Evolutionary conservation across 345 rosid species (phyloP).

Genomic region (Camelina hispida): DNA sequence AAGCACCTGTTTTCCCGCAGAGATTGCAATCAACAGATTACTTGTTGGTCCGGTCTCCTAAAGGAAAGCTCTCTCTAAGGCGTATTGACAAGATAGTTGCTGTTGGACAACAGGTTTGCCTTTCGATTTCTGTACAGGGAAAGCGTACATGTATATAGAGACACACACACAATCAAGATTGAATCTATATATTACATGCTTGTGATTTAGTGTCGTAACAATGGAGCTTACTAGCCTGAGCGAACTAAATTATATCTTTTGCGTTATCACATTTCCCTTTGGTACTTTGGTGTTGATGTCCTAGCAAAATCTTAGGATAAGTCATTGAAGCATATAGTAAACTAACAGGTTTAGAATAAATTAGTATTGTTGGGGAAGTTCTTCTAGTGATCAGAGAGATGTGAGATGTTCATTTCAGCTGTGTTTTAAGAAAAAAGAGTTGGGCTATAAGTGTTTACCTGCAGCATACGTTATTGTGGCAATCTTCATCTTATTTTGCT

Average conservation of each 20-base stretch:
- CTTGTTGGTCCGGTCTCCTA: conserved; percentile 88
- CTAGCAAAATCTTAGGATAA: conserved; percentile 29
- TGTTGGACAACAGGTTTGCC: conserved; percentile 94
- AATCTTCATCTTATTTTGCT: conserved; percentile 28
- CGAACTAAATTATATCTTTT: conserved; percentile 6
- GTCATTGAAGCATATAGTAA: conserved; percentile 25
- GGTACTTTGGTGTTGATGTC: not conserved
- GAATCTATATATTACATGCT: conserved; percentile 13
- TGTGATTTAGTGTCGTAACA: conserved; percentile 22
- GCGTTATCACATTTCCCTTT: conserved; percentile 19
- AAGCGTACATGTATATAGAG: conserved; percentile 6
- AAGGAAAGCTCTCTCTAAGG: conserved; percentile 92
- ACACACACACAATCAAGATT: conserved; percentile 9
- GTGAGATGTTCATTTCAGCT: conserved; percentile 19
- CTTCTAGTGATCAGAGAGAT: conserved; percentile 13
- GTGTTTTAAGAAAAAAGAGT: conserved; percentile 7
- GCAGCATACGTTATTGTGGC: conserved; percentile 12
- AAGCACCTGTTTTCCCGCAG: conserved; percentile 88
- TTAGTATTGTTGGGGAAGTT: conserved; percentile 32
- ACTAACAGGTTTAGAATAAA: conserved; percentile 15
- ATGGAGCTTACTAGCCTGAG: not conserved
- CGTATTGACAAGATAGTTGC: conserved; percentile 89
- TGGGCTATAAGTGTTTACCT: conserved; percentile 24
- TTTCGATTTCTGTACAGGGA: conserved; percentile 19
- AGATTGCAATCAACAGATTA: conserved; percentile 85